These are phyloP conservation scores for Trichoderma koningii DNA, from an alignment of 2,329 filamentous ascomycete species.

Conservation along the genomic window DNA sequence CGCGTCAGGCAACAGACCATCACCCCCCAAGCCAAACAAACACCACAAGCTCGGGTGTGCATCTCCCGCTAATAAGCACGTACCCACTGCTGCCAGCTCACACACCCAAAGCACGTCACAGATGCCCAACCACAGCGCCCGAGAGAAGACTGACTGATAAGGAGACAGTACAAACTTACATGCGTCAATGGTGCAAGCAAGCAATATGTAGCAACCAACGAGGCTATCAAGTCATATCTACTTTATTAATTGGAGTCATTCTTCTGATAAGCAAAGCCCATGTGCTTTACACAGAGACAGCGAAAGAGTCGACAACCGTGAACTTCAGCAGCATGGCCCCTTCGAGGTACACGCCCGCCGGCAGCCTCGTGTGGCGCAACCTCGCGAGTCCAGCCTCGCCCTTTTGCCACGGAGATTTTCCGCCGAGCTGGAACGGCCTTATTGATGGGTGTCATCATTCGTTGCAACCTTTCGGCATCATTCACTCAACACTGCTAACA, in stretches of 20 bases:
- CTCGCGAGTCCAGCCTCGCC: not conserved
- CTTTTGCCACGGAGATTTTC: not conserved
- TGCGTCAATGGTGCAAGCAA: too few relatives aligned
- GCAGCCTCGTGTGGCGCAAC: constrained; percentile 21
- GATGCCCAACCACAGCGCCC: constrained; percentile 23
- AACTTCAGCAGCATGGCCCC: not conserved
- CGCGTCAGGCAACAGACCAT: constrained; percentile 3
- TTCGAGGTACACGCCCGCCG: too few relatives aligned
- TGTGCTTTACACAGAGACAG: too few relatives aligned
- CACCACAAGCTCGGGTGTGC: not conserved
- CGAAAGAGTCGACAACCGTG: too few relatives aligned
- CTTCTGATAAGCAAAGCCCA: too few relatives aligned
- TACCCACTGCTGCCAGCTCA: constrained; percentile 23
- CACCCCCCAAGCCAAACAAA: not conserved
- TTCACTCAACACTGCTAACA: not conserved
- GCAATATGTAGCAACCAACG: too few relatives aligned
- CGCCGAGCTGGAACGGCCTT: not conserved
- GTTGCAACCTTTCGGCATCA: not conserved
- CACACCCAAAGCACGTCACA: constrained; percentile 24
- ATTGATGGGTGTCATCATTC: not conserved
- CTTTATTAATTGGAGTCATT: too few relatives aligned
- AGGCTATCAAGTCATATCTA: too few relatives aligned
- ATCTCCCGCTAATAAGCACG: not conserved
- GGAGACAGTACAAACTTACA: not conserved
- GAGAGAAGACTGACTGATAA: not conserved